Evolutionary conservation across 352 stramenopile species (phyloP), one percentile per base, ranked within the genome.

Genomic region (Globisporangium uncinulatum): DNA sequence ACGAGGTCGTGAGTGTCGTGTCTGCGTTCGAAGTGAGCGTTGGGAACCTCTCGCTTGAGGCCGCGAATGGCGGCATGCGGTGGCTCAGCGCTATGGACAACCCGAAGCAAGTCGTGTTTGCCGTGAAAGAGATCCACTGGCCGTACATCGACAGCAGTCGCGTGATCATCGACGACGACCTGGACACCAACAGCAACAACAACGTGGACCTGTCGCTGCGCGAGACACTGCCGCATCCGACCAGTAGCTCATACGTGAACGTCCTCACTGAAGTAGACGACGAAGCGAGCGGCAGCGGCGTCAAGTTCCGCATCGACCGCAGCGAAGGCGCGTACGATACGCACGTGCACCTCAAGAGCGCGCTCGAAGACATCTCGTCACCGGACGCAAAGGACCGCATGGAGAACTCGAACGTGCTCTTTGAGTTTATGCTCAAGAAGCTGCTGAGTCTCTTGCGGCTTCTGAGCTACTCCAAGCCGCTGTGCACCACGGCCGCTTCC

Each of bases 391-490:
- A 81, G 15, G 80, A 91, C 45, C 79, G 79, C 43, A 86, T 93
- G 70, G 75, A 85, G 51, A 83, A 86, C 54, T 85, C 78, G 21
- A 87, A 91, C 51, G 76, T 91, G n/a, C 61, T 90, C n/a, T 88
- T 91, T 48, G 83, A 93, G 66, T 75, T 77, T 54, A 83, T 76
- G 21, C 58, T 91, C 37, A 76, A 79, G 50, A 91, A 93, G 51
- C 57, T 90, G 62, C 58, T 91, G 51, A 74, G 73, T 36, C 52
- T 93, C 32, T 62, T 93, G 54, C 75, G 80, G 2, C 59, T 93
- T 34, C 79, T 91, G 29, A 91, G 79, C 57, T 90, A 87, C 58
- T 88, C 83, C 29, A 74, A 83, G 52, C 78, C 78, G 47, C 24
- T 73, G 41, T 61, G 54, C 37, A 56, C 32, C 3, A 17, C 19